Evolutionary conservation across 2,329 filamentous ascomycete species (phyloP).

Genomic region (Westerdykella aurantiaca): DNA sequence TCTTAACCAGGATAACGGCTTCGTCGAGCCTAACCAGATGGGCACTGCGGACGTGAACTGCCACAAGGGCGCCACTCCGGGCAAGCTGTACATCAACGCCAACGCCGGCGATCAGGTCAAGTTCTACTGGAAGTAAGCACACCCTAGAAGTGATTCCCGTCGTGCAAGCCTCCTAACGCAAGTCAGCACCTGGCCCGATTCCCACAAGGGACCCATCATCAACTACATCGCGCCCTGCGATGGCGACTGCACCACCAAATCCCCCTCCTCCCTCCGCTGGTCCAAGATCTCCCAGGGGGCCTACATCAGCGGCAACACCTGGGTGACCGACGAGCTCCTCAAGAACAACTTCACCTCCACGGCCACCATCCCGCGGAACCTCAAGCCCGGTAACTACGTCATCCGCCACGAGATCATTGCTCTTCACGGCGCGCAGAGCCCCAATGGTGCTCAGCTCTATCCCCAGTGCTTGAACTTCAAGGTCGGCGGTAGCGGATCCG

Average conservation of each 20-base stretch:
- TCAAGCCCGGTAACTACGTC: constrained; percentile 49
- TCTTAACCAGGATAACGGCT: constrained; percentile 35
- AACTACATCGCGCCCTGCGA: constrained; percentile 37
- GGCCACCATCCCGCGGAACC: constrained; percentile 40
- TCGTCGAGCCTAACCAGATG: constrained; percentile 28
- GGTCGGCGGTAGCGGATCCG: constrained; percentile 42
- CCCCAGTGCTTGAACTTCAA: constrained; percentile 49
- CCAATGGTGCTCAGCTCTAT: constrained; percentile 49
- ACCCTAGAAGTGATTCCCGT: neutral
- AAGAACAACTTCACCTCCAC: constrained; percentile 45
- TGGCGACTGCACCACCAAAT: constrained; percentile 29
- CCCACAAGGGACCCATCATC: constrained; percentile 36
- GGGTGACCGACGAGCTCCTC: constrained; percentile 34
- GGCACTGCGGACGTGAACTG: constrained; percentile 31
- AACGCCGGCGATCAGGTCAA: constrained; percentile 30
- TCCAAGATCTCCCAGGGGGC: constrained; percentile 31
- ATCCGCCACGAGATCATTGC: constrained; percentile 51
- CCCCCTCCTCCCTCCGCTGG: constrained; percentile 23
- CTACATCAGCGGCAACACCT: constrained; percentile 22
- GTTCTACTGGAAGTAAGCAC: constrained; percentile 27
- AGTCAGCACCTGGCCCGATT: constrained; percentile 26
- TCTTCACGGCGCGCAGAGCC: constrained; percentile 39
- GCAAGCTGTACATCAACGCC: constrained; percentile 27
- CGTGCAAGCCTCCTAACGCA: neutral
- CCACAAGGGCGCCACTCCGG: constrained; percentile 36